Conservation (phyloP, 768 basidiomycete genomes). For the Agaricus subrufescens region DNA sequence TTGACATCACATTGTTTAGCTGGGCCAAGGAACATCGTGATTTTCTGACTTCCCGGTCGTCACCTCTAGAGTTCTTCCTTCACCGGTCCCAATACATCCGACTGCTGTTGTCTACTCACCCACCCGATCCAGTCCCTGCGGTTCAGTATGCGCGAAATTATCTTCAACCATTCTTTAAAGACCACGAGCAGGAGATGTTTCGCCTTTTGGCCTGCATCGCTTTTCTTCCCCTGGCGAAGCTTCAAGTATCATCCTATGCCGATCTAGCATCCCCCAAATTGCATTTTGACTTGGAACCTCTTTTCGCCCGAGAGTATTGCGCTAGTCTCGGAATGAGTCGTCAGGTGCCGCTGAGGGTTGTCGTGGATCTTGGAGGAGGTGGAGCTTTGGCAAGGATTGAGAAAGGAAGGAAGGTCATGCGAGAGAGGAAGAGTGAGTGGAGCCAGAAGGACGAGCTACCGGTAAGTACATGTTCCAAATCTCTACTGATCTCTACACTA, state of each 20-base stretch:
- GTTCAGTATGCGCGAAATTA: conserved; percentile 71
- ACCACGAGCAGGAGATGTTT: conserved; percentile 59
- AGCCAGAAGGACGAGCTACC: conserved; percentile 85
- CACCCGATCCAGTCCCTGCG: conserved; percentile 53
- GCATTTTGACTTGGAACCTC: conserved; percentile 72
- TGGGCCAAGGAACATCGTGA: conserved; percentile 69
- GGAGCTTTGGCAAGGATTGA: conserved; percentile 90
- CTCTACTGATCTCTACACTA: neutral
- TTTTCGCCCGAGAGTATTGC: conserved; percentile 90
- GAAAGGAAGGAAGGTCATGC: conserved; percentile 91
- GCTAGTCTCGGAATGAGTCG: conserved; percentile 83
- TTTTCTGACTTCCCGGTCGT: conserved; percentile 66
- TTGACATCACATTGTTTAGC: conserved; percentile 33
- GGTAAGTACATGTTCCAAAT: conserved; percentile 34
- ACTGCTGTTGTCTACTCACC: conserved; percentile 60
- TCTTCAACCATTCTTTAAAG: conserved; percentile 57
- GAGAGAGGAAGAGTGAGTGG: conserved; percentile 92
- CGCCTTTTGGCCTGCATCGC: conserved; percentile 66
- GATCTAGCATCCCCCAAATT: conserved; percentile 68
- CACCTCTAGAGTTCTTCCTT: conserved; percentile 83
- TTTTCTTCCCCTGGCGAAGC: conserved; percentile 64
- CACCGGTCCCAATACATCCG: conserved; percentile 89
- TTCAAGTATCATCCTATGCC: conserved; percentile 69
- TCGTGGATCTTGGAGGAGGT: conserved; percentile 89
- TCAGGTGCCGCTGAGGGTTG: conserved; percentile 82